Base-by-base conservation (phyloP, 2,329 filamentous ascomycete genomes). In the Falciphora oryzae region DNA sequence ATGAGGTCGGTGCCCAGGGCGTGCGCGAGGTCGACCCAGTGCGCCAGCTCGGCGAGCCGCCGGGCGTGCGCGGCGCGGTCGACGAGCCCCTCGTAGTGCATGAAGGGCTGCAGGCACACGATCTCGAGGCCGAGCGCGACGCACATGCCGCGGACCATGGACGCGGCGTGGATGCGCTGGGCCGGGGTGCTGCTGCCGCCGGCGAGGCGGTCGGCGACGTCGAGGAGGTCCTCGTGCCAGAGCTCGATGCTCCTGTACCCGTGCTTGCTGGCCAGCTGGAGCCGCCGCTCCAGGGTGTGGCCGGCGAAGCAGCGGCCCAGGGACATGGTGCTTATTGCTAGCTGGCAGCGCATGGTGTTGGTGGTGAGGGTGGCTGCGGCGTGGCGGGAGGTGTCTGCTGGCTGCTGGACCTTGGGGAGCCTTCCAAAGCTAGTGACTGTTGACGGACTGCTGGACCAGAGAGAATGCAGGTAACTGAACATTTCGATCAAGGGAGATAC, bases 201-300 rank as follows among this genome's bases (percentile, higher is more conserved):
- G 13, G 32, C 7, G 61, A 77, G 68, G 0, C 75, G 74, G 22
- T 29, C 53, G 11, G 83, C 82, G 27, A 83, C 70, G 68, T 81
- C 81, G 59, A 81, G 78, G 7, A 89, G 76, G 71, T 89, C 86
- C 71, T 89, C 85, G 72, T 83, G 86, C 75, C 87, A 88, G 22
- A 88, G 75, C 70, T 89, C 86, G 62, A 89, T 80, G 32, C 84
- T 84, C 67, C 80, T 73, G 68, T 86, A 79, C 18, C 82, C 82
- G 38, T 66, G 61, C 10, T 65, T 35, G 7, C 59, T 5, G 4
- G 67, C 69, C 28, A 65, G 27, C 44, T 66, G 65, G 4, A 69
- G 65, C 1, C 65, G 62, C 32, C 64, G 27, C n/a, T 65, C 57
- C 1, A 70, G 60, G 5, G 16, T 5, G 53, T 68, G 68, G 8